phyloP scores from a whole-genome alignment of 768 basidiomycete species.

The Lactarius akahatsu region DNA sequence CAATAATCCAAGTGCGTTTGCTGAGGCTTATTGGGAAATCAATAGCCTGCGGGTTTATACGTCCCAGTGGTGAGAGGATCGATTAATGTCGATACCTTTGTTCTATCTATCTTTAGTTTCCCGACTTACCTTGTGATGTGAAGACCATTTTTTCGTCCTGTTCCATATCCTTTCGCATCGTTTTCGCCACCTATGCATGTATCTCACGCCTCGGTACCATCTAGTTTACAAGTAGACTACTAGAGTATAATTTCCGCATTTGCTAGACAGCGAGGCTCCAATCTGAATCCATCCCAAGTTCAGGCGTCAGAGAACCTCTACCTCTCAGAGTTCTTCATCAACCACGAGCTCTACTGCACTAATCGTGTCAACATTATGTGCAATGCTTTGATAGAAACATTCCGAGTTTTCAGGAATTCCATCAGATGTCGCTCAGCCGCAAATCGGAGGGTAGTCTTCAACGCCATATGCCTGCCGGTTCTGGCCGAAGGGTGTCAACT shows the following conservation, averaged over 20 bases:
- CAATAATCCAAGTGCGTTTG: slow-evolving; percentile 57
- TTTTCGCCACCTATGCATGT: background rate
- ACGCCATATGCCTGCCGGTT: too few species aligned
- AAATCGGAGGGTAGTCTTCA: too few species aligned
- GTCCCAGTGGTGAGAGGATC: background rate
- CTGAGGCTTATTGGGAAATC: slow-evolving; percentile 69
- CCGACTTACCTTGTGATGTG: background rate
- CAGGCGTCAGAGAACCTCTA: too few species aligned
- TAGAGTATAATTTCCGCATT: background rate
- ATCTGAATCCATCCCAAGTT: background rate
- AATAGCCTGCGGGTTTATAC: slow-evolving; percentile 58
- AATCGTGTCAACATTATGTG: too few species aligned
- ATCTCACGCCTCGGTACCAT: background rate
- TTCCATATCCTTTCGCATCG: background rate
- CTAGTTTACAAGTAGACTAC: background rate
- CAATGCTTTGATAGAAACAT: too few species aligned
- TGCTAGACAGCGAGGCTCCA: background rate
- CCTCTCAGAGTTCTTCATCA: too few species aligned
- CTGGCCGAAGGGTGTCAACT: too few species aligned
- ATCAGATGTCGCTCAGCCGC: too few species aligned
- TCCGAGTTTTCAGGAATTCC: too few species aligned
- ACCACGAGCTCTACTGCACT: too few species aligned
- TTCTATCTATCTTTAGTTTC: background rate
- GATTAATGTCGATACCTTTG: background rate
- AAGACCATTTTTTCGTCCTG: background rate